Evolutionary conservation across 2,329 filamentous ascomycete genomes (phyloP), one percentile per base, ranked within the genome.

Genomic region (Basipetospora chlamydospora): DNA sequence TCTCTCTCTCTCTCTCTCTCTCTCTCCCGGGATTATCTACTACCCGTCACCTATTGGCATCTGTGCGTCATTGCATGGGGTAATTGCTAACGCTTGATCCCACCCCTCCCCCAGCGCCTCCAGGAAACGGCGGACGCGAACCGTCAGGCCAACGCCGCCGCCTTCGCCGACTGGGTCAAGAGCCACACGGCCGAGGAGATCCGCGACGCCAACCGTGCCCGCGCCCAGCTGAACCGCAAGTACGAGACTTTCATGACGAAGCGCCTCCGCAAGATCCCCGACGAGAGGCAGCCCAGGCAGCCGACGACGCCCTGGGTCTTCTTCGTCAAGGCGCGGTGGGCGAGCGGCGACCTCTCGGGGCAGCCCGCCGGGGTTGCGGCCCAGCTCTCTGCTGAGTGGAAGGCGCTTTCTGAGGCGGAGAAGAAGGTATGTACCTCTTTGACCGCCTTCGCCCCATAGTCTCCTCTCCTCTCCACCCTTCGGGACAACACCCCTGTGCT

Each of bases 111-210:
- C 18, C 37, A 67, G 63, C 49, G 45, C 28, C 51, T 69, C 18
- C 28, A 49, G n/a, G 44, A 49, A 16, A 46, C 26, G 10, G 55
- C 50, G 20, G 38, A 49, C 2, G 43, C 57, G 43, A 71, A 72
- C 54, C 53, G 51, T 33, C 43, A 46, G 15, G 41, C 45, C 45
- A 69, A 69, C 46, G 45, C 50, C 7, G 55, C 49, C 7, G 45
- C 49, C 13, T 56, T 56, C 47, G 58, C 62, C 51, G 51, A 56
- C 12, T 74, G 70, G 69, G 49, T 73, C n/a, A 53, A 63, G 41
- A 53, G 49, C 20, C 48, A 62, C 44, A 49, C 60, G 3, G 50
- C 55, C 3, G 47, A 50, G 35, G 51, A 56, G 21, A 63, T 72
- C 37, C 42, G 47, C 33, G 41, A 51, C 3, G 68, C 70, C 42